Evolutionary conservation across 2,329 filamentous ascomycete genomes (phyloP), one percentile per base, ranked within the genome.

Genomic region (Claviceps humidiphila): DNA sequence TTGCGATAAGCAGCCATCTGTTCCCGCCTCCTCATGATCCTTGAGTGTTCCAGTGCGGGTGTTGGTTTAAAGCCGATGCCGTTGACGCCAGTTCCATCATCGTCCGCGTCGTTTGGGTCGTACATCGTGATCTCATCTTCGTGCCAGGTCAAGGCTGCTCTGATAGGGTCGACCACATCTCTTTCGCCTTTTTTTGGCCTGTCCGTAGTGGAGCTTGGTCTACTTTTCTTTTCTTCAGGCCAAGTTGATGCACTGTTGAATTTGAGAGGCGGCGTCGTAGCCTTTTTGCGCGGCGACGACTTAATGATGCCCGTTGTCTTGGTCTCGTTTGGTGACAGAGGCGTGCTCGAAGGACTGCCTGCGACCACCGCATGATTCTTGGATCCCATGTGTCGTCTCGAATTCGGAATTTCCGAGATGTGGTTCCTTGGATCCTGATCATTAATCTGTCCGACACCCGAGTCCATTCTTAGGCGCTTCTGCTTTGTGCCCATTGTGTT

Each of bases 41-140:
- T 73, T 4, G 75, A 74, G 53, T 79, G 74, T 6, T 80, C 80
- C 45, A 82, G 70, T 20, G 78, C 79, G 5, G 80, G 72, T 0
- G 80, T 83, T 2, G 81, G 81, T 58, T 74, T 79, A 66, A 84
- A 85, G 0, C 81, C 81, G 54, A 85, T 79, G 5, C 81, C 81
- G 61, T 85, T 84, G 60, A 85, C 79, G 22, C 81, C 81, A 3
- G 76, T 78, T 49, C 81, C 81, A 60, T 85, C 81, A 59, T 85
- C 81, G 56, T 85, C 81, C 56, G 77, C 73, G 60, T 84, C 81
- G 42, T 80, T 71, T 0, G 80, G 77, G 58, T 83, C 77, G 63
- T 84, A 81, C 30, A 83, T 72, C 1, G 81, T 84, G 55, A 85
- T 84, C 61, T 84, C 81, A 58, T 84, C 76, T 57, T 83, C 79